Conservation (phyloP, 495 filamentous ascomycete species). For the Tuber brumale region DNA sequence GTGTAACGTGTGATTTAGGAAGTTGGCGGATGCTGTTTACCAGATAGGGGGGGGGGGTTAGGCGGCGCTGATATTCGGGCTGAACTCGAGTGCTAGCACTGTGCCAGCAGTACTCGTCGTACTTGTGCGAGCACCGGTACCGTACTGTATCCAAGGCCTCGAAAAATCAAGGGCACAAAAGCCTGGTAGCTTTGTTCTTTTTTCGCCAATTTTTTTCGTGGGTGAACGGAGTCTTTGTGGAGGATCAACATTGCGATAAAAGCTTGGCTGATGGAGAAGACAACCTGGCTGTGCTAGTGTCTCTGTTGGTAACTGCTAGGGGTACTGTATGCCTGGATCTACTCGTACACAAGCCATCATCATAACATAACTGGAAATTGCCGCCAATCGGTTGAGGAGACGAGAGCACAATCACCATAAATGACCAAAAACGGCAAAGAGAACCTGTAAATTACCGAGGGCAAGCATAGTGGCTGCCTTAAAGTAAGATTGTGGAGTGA, state of each 20-base stretch:
- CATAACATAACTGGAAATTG: neutral
- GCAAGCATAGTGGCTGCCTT: neutral
- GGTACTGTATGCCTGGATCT: neutral
- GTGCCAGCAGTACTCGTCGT: too few relatives aligned
- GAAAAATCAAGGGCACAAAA: neutral
- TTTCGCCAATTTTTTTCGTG: neutral
- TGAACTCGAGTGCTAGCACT: neutral
- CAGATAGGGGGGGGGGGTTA: neutral
- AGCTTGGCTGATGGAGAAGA: neutral
- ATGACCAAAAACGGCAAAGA: neutral
- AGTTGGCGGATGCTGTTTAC: neutral
- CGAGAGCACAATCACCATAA: neutral
- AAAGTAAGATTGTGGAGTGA: neutral
- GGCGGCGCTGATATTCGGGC: neutral
- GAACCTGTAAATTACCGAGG: neutral
- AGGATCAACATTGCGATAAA: neutral
- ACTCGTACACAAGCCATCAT: neutral
- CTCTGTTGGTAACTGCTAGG: neutral
- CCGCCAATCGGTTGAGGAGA: neutral
- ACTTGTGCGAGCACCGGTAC: too few relatives aligned
- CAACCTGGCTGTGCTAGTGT: neutral
- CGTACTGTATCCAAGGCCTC: too few relatives aligned
- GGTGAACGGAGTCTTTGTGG: neutral
- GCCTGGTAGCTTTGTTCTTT: neutral
- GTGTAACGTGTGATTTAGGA: slow-evolving; percentile 1